Evolutionary conservation across 176 grass and related monocot genomes (phyloP).

Genomic region (Eleusine indica): DNA sequence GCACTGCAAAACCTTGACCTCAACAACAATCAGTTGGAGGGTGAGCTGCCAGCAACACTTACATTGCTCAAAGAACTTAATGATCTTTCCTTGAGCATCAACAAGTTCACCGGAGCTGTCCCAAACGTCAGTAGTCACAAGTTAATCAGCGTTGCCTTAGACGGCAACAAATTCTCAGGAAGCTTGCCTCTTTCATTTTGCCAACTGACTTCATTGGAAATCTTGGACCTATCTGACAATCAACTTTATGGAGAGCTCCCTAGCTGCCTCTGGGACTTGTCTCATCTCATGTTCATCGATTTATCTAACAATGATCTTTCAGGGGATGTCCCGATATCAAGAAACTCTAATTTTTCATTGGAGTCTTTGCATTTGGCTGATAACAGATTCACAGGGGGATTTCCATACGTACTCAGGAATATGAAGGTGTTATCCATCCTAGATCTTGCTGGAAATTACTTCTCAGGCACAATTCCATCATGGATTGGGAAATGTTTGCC

Average conservation of each 20-base stretch:
- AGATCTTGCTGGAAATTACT: slow-evolving; percentile 43
- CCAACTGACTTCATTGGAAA: slow-evolving; percentile 7
- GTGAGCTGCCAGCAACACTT: slow-evolving; percentile 5
- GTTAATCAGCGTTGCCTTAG: not conserved
- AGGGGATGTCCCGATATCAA: not conserved
- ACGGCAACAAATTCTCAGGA: slow-evolving; percentile 17
- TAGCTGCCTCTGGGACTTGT: slow-evolving; percentile 27
- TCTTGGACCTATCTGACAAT: slow-evolving; percentile 49
- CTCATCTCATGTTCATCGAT: slow-evolving; percentile 28
- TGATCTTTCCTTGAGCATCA: not conserved
- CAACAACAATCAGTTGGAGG: slow-evolving; percentile 13
- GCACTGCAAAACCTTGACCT: slow-evolving; percentile 17
- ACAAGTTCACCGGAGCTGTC: not conserved
- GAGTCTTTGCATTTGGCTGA: slow-evolving; percentile 27
- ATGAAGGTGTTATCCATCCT: slow-evolving; percentile 35
- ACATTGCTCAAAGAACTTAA: slow-evolving; percentile 12
- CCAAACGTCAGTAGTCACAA: not conserved
- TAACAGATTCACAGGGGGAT: slow-evolving; percentile 31
- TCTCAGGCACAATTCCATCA: slow-evolving; percentile 39
- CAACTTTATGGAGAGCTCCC: slow-evolving; percentile 36
- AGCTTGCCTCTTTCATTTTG: slow-evolving; percentile 13
- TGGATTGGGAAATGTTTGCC: slow-evolving; percentile 37
- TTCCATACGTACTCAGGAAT: slow-evolving; percentile 25
- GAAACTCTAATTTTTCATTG: not conserved
- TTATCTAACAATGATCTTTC: slow-evolving; percentile 39